Evolutionary conservation across 2,329 filamentous ascomycete genomes (phyloP), one percentile per base, ranked within the genome.

Genomic region (Calonectria hongkongensis): DNA sequence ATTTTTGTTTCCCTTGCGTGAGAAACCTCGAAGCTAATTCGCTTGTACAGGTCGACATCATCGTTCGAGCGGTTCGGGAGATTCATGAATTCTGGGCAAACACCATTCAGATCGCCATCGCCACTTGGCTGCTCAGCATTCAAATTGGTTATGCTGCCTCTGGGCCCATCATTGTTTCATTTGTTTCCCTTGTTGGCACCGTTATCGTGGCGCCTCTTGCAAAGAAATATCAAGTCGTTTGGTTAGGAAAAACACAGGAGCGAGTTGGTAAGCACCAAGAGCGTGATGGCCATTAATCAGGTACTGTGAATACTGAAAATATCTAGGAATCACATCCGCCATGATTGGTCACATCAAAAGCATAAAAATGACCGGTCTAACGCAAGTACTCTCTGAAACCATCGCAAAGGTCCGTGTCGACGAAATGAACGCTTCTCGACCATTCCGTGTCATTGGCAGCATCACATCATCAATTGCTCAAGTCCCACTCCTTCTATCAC

Each of bases 281-380:
- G 10, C 30, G 12, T 12, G 8, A n/a, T 7, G 4, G 2, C 2
- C 1, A 2, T 5, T 2, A 13, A 2, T 3, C 33, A 3, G 12
- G 25, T 4, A 3, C 10, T 15, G 10, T 16, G 2, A 36, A 48
- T 13, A 25, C 67, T 73, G 27, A 80, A 15, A 2, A 1, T 33
- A 16, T 25, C 1, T 4, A 81, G 79, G 76, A n/a, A 79, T 81
- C 9, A 82, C 80, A 2, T 81, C 80, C 27, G 77, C 80, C 13
- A 80, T 85, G 67, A 81, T 87, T 54, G 82, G 82, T 1, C 81
- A 83, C 8, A 85, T 86, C 74, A 87, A 87, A 74, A 84, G 82
- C 67, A 83, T 86, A 67, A 86, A 85, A 74, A 84, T 86, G 74
- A 84, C 83, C 0, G 85, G 84, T 5, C 76, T 87, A 0, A 76